Conservation (phyloP, 2,329 filamentous ascomycete genomes). For the Ceratocystis cubensis region DNA sequence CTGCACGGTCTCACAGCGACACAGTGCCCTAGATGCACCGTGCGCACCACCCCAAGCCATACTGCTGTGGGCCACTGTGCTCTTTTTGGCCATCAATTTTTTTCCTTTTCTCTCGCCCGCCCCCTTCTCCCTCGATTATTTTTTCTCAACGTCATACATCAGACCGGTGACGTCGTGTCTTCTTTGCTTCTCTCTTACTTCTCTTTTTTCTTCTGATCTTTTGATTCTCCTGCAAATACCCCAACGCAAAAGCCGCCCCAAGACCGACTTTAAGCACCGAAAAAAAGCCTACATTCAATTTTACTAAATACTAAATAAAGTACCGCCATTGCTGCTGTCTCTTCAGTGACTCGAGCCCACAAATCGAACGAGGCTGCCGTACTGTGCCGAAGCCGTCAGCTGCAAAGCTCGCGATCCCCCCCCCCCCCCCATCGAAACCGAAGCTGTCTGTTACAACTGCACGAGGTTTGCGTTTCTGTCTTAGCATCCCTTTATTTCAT, state of each 20-base stretch:
- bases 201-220: not conserved
- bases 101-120: slow-evolving; percentile 20
- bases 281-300: too few species aligned
- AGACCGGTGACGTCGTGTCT: slow-evolving; percentile 22
- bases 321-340: not conserved
- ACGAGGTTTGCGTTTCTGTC: not conserved
- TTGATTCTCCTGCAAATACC: slow-evolving; percentile 9
- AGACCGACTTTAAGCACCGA: slow-evolving; percentile 3
- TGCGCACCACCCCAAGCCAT: not conserved
- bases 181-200: slow-evolving; percentile 9
- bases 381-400: not conserved
- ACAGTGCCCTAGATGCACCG: slow-evolving; percentile 3
- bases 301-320: not conserved
- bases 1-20: not conserved
- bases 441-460: not conserved
- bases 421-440: too few species aligned
- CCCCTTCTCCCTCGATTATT: slow-evolving; percentile 20
- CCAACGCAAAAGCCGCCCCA: not conserved
- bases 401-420: not conserved
- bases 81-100: slow-evolving; percentile 19
- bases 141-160: slow-evolving; percentile 22
- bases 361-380: not conserved
- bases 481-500: not conserved
- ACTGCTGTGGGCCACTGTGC: slow-evolving; percentile 13
- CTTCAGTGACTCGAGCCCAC: not conserved